These are phyloP conservation scores for Petunia hybrid DNA, from an alignment of 305 asterid species.

Conservation along the genomic window DNA sequence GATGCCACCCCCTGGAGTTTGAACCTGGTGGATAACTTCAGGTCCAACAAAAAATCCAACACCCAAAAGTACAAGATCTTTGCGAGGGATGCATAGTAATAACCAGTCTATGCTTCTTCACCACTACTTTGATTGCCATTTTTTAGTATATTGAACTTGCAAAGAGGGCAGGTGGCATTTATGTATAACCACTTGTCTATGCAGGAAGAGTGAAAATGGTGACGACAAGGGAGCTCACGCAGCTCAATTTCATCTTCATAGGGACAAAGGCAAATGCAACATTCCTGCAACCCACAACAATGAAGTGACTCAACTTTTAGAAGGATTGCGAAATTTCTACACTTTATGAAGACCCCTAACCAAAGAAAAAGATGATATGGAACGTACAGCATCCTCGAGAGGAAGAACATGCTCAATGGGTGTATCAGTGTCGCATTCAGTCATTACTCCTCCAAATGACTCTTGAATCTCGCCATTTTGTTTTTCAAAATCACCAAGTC, in stretches of 20 bases:
- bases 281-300: conserved; percentile 63
- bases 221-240: conserved; percentile 93
- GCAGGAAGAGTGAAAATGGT: conserved; percentile 87
- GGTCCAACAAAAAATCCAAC: background rate
- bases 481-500: conserved; percentile 82
- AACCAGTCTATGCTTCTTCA: conserved; percentile 62
- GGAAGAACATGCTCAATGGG: conserved; percentile 85
- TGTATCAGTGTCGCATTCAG: conserved; percentile 77
- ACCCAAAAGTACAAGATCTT: conserved; percentile 18
- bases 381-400: conserved; percentile 87
- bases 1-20: background rate
- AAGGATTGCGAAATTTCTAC: conserved; percentile 21
- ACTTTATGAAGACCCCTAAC: background rate
- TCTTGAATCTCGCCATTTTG: conserved; percentile 86
- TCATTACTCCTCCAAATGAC: conserved; percentile 90
- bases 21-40: background rate
- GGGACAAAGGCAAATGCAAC: conserved; percentile 89
- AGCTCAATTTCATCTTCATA: conserved; percentile 89
- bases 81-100: conserved; percentile 15
- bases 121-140: conserved; percentile 63
- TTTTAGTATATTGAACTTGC: conserved; percentile 91
- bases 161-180: conserved; percentile 91
- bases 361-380: background rate
- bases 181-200: conserved; percentile 94
- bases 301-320: background rate